Percentiles rank a stretch among this genome's conserved stretches.
Conservation (phyloP, 306 rosid genomes). For the Lathyrus aphaca region DNA sequence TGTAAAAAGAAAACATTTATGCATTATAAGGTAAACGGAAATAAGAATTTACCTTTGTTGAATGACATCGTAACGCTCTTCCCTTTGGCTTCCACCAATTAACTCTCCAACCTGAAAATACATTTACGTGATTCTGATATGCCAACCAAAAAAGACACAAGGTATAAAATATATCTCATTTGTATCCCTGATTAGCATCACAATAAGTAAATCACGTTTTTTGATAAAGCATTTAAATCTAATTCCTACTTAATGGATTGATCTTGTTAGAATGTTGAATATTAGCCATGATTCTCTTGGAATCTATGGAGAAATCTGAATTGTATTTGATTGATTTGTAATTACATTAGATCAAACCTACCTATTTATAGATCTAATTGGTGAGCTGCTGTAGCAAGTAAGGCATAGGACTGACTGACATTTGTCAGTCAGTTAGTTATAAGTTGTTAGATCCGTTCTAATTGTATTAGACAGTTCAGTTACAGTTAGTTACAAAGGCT, state of each 20-base stretch:
- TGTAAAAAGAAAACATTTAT: neutral
- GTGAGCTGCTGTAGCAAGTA: no score
- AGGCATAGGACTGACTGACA: no score
- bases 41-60: constrained; percentile 51
- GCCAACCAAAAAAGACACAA: constrained; percentile 5
- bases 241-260: neutral
- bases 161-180: neutral
- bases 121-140: constrained; percentile 7
- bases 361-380: no score
- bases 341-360: no score
- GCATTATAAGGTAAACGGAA: neutral
- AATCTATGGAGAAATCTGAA: no score
- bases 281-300: no score
- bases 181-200: neutral
- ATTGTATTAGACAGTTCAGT: no score
- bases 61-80: constrained; percentile 82
- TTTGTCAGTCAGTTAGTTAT: no score
- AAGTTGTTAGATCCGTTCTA: no score
- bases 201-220: neutral
- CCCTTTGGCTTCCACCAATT: constrained; percentile 97
- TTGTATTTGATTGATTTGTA: no score
- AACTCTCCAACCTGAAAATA: constrained; percentile 87
- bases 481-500: no score
- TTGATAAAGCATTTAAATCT: neutral
- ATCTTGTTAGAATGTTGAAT: no score